Conservation (phyloP, 768 basidiomycete genomes). For the Kwoniella mangroviensis region DNA sequence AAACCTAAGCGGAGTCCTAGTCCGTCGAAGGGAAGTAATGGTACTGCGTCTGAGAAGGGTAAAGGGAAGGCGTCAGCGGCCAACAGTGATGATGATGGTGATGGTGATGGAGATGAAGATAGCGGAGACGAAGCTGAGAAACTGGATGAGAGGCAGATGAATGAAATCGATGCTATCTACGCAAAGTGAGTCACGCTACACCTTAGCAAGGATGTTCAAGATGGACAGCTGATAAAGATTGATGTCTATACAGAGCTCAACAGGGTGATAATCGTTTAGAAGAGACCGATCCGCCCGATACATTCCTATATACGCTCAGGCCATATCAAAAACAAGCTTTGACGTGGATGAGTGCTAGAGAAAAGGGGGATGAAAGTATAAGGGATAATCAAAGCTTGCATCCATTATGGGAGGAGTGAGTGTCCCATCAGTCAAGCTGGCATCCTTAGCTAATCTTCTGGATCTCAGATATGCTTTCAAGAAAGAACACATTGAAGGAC, state of each 20-base stretch:
- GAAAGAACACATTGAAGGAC: constrained; percentile 64
- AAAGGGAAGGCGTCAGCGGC: constrained; percentile 60
- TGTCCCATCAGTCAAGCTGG: neutral
- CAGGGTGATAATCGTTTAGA: constrained; percentile 73
- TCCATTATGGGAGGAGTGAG: constrained; percentile 91
- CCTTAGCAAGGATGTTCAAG: neutral
- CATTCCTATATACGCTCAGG: constrained; percentile 75
- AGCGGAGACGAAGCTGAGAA: constrained; percentile 77
- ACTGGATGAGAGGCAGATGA: constrained; percentile 76
- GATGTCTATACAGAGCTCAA: constrained; percentile 69
- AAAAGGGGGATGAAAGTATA: constrained; percentile 71
- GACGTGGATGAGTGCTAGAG: constrained; percentile 87
- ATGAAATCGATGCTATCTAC: constrained; percentile 70
- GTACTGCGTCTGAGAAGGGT: constrained; percentile 47
- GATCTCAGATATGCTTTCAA: constrained; percentile 73
- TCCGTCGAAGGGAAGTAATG: constrained; percentile 41
- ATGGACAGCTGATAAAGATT: constrained; percentile 14
- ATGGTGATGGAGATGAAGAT: constrained; percentile 80
- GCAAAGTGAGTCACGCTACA: constrained; percentile 66
- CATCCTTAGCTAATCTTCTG: constrained; percentile 13
- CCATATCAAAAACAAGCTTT: constrained; percentile 95
- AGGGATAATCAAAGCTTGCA: constrained; percentile 74
- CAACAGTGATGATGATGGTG: constrained; percentile 63
- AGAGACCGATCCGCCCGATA: constrained; percentile 78
- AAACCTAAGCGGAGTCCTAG: constrained; percentile 33